Evolutionary conservation across 306 rosid species (phyloP).

Genomic region (Alnus glutinosa): DNA sequence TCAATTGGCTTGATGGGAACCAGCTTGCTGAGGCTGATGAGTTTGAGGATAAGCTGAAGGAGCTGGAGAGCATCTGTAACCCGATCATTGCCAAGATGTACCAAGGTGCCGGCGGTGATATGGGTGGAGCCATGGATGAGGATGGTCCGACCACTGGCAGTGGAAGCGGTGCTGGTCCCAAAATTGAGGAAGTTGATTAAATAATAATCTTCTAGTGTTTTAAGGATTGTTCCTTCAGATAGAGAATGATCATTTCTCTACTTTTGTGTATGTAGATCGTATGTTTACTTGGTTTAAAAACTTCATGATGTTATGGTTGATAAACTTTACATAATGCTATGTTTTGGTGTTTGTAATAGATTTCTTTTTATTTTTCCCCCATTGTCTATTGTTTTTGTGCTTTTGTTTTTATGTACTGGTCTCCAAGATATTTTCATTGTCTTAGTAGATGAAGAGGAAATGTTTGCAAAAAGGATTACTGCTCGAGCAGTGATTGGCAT

Average conservation of each 20-base stretch:
- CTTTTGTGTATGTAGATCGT: background rate
- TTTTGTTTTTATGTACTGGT: background rate
- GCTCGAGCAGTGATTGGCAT: too few relatives aligned
- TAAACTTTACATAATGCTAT: background rate
- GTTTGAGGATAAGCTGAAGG: constrained; percentile 56
- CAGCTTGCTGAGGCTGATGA: constrained; percentile 56
- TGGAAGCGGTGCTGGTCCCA: constrained; percentile 55
- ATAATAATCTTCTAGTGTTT: background rate
- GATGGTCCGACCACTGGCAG: constrained; percentile 42
- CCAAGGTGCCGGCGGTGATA: constrained; percentile 49
- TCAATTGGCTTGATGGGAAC: constrained; percentile 56
- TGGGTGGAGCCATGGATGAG: constrained; percentile 54
- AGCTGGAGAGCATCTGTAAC: constrained; percentile 56
- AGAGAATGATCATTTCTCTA: too few relatives aligned
- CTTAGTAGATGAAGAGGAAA: too few relatives aligned
- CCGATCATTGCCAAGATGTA: constrained; percentile 60
- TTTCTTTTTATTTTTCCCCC: background rate
- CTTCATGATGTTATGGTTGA: too few relatives aligned
- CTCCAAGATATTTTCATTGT: too few relatives aligned
- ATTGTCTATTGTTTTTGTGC: background rate
- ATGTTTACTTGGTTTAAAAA: background rate
- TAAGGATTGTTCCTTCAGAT: background rate
- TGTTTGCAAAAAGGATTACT: too few relatives aligned
- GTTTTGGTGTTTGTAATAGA: background rate
- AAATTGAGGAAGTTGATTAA: constrained; percentile 59